These are phyloP conservation scores for Tubosaeta sp. DNA, from an alignment of 768 basidiomycete species.

Conservation along the genomic window DNA sequence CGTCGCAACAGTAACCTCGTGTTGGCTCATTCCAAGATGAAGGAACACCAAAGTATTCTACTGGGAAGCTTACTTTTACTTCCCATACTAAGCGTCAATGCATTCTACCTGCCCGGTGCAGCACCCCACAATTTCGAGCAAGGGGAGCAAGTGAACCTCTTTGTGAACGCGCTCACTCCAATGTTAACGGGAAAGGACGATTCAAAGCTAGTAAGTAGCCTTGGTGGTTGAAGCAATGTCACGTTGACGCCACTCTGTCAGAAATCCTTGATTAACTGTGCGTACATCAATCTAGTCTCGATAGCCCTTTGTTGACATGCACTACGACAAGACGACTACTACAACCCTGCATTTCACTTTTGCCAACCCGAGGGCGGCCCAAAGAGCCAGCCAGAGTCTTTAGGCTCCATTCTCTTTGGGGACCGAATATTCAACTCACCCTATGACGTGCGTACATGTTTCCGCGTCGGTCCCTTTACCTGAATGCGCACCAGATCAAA, in stretches of 20 bases:
- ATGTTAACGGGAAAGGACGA: constrained; percentile 67
- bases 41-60: constrained; percentile 8
- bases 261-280: constrained; percentile 93
- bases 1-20: neutral
- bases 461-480: neutral
- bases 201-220: constrained; percentile 62
- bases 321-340: constrained; percentile 75
- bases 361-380: constrained; percentile 76
- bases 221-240: neutral
- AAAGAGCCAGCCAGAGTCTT: constrained; percentile 71
- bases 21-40: constrained; percentile 21
- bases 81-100: constrained; percentile 29
- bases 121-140: constrained; percentile 78
- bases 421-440: constrained; percentile 91
- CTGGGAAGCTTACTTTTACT: constrained; percentile 19
- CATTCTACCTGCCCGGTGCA: constrained; percentile 91
- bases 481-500: constrained; percentile 50
- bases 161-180: constrained; percentile 88
- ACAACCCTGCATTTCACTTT: constrained; percentile 81
- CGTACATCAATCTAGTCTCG: neutral
- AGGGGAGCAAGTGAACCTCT: constrained; percentile 73
- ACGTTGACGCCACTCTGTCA: constrained; percentile 27
- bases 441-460: constrained; percentile 60
- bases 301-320: constrained; percentile 3
- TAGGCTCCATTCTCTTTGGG: constrained; percentile 95